Evolutionary conservation across 2,329 filamentous ascomycete species (phyloP).

Genomic region (Neobulgaria alba): DNA sequence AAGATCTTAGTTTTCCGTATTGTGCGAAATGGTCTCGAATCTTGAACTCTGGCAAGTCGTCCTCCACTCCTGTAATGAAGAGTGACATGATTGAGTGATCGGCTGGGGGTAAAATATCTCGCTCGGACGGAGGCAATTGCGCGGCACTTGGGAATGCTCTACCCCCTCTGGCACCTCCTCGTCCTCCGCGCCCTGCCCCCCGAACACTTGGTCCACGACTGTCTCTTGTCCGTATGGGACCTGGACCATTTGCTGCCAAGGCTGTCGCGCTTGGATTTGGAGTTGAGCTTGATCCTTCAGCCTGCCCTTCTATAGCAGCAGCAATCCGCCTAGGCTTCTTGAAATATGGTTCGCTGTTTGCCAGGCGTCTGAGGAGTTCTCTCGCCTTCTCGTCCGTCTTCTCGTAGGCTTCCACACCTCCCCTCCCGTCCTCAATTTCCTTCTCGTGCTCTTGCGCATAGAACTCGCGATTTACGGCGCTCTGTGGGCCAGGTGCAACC

Average conservation of each 20-base stretch:
- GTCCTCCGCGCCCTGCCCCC: constrained; percentile 25
- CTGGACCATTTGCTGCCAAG: constrained; percentile 47
- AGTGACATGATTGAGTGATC: constrained; percentile 86
- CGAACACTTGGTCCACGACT: constrained; percentile 40
- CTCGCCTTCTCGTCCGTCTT: constrained; percentile 96
- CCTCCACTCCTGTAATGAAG: constrained; percentile 91
- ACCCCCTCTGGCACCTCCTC: constrained; percentile 32
- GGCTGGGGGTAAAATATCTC: constrained; percentile 77
- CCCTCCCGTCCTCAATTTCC: constrained; percentile 85
- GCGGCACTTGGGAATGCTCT: constrained; percentile 60
- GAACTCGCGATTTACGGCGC: constrained; percentile 91
- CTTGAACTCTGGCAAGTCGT: constrained; percentile 88
- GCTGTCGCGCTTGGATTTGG: constrained; percentile 30
- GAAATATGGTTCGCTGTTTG: constrained; percentile 91
- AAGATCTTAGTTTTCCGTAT: constrained; percentile 82
- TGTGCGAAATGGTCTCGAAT: constrained; percentile 83
- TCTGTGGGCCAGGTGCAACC: constrained; percentile 87
- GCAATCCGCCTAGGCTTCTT: constrained; percentile 68
- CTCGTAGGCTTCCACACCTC: constrained; percentile 81
- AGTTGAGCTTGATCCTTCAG: constrained; percentile 34
- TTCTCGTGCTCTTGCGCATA: constrained; percentile 97
- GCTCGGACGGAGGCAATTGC: constrained; percentile 68
- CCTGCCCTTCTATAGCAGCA: constrained; percentile 45
- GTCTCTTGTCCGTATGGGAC: constrained; percentile 72
- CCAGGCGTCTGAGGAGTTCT: constrained; percentile 74